phyloP scores from a whole-genome alignment of 345 rosid genomes.

The Crucihimalaya himalaica region DNA sequence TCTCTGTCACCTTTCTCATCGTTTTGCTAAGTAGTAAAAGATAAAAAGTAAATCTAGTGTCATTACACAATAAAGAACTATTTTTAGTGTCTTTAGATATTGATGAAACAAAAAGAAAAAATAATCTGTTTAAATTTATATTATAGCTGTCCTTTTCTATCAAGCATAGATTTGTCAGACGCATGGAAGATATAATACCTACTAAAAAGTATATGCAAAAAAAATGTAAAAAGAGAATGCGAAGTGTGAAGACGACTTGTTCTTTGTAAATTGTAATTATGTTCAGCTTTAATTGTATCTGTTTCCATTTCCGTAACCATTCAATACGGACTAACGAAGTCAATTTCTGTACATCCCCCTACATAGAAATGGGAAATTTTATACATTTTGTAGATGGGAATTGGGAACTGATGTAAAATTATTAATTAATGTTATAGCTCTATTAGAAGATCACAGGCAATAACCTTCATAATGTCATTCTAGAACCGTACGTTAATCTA shows the following conservation, averaged over 20 bases:
- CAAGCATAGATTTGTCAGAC: slow-evolving; percentile 19
- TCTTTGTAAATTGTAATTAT: slow-evolving; percentile 26
- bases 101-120: neutral
- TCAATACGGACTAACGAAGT: neutral
- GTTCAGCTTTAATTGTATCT: slow-evolving; percentile 22
- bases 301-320: slow-evolving; percentile 23
- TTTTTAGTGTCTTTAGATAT: neutral
- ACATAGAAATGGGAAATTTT: no score
- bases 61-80: neutral
- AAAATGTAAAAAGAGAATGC: slow-evolving; percentile 4
- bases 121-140: neutral
- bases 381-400: no score
- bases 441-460: slow-evolving; percentile 6
- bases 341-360: neutral
- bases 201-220: neutral
- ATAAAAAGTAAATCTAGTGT: slow-evolving; percentile 19
- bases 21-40: slow-evolving; percentile 9
- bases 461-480: neutral
- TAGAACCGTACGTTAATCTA: neutral
- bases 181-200: slow-evolving; percentile 18
- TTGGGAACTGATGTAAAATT: no score
- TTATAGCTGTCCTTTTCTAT: neutral
- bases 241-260: slow-evolving; percentile 17
- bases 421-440: no score
- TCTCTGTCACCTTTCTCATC: slow-evolving; percentile 26